Percentiles rank a stretch among this genome's conserved stretches.
phyloP scores from a whole-genome alignment of 768 basidiomycete genomes.

The Amanita subjunquillea region DNA sequence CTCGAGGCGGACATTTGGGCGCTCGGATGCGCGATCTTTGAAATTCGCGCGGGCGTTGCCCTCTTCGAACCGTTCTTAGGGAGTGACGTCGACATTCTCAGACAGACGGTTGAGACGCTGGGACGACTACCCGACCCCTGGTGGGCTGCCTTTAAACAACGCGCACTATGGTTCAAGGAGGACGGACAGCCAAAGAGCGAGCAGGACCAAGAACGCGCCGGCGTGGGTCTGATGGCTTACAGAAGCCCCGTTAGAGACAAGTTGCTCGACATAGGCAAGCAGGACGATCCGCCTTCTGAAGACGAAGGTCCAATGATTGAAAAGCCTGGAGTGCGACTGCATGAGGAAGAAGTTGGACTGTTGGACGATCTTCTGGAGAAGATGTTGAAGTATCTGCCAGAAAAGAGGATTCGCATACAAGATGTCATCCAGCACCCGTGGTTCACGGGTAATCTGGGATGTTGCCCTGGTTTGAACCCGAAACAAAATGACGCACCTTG shows the following conservation, averaged over 20 bases:
- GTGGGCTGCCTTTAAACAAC: conserved; percentile 24
- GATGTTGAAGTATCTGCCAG: conserved; percentile 28
- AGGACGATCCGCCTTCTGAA: neutral
- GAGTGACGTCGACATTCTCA: conserved; percentile 18
- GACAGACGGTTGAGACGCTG: conserved; percentile 23
- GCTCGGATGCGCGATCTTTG: conserved; percentile 30
- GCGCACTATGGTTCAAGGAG: conserved; percentile 25
- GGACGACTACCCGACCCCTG: conserved; percentile 30
- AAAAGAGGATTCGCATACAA: conserved; percentile 27
- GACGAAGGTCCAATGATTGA: neutral
- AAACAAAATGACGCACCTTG: neutral
- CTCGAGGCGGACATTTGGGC: conserved; percentile 28
- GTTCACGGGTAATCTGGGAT: too few species aligned
- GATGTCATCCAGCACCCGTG: conserved; percentile 16
- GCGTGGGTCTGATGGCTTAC: conserved; percentile 12
- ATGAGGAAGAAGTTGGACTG: conserved; percentile 21
- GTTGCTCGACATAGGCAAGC: neutral
- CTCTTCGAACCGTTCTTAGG: conserved; percentile 29
- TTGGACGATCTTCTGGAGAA: conserved; percentile 27
- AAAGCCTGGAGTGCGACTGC: conserved; percentile 6
- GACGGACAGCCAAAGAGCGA: conserved; percentile 20
- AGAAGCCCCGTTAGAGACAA: neutral
- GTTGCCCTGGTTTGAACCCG: too few species aligned
- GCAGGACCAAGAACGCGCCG: conserved; percentile 14
- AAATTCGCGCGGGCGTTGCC: conserved; percentile 29